phyloP scores from a whole-genome alignment of 2,329 filamentous ascomycete species.

The Apiospora phragmitis region DNA sequence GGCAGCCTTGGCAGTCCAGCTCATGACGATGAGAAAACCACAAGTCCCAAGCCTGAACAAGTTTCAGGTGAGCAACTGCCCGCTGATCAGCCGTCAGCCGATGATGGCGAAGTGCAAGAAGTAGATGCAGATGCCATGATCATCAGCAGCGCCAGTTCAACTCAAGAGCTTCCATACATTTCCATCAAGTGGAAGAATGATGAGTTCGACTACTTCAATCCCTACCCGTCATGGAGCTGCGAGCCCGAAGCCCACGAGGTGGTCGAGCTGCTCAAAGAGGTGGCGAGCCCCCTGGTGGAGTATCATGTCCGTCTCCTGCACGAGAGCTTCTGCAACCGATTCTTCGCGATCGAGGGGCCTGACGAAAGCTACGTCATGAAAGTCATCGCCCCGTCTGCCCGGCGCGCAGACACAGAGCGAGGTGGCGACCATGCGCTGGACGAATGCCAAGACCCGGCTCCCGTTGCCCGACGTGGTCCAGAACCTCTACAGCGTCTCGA shows the following conservation, averaged over 20 bases:
- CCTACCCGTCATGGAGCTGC: slow-evolving; percentile 18
- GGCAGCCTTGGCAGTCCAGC: background rate
- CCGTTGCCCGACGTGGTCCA: slow-evolving; percentile 26
- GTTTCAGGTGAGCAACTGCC: background rate
- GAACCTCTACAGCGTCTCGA: slow-evolving; percentile 20
- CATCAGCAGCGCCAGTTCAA: background rate
- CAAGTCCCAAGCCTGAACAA: background rate
- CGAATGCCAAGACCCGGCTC: slow-evolving; percentile 23
- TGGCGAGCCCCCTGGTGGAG: slow-evolving; percentile 15
- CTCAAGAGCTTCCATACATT: background rate
- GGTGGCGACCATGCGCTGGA: slow-evolving; percentile 32
- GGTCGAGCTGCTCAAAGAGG: slow-evolving; percentile 20
- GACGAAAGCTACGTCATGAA: slow-evolving; percentile 33
- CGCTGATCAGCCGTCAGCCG: background rate
- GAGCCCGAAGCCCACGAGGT: slow-evolving; percentile 24
- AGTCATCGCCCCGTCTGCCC: slow-evolving; percentile 27
- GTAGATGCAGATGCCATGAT: background rate
- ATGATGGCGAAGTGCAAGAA: background rate
- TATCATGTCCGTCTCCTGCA: slow-evolving; percentile 22
- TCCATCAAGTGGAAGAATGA: background rate
- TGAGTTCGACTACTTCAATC: background rate
- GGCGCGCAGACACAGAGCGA: slow-evolving; percentile 27
- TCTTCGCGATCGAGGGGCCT: slow-evolving; percentile 24
- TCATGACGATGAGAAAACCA: background rate
- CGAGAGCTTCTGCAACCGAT: slow-evolving; percentile 24